phyloP scores from a whole-genome alignment of 2,329 filamentous ascomycete species.

The Monosporascus sp. region DNA sequence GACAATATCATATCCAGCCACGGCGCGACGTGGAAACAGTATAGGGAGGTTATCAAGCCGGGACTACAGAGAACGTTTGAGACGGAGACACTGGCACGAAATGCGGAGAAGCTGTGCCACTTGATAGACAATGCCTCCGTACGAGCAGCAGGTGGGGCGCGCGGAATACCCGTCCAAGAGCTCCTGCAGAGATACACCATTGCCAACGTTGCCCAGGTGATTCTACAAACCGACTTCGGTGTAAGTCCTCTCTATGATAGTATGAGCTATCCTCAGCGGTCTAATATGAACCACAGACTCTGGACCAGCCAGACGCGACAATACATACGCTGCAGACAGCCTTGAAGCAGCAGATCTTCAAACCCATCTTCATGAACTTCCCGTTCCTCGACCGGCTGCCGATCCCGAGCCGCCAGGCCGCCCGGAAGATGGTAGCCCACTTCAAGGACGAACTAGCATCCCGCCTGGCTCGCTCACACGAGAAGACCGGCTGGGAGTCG shows the following conservation, averaged over 20 bases:
- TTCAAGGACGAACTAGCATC: constrained; percentile 21
- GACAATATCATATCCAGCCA: constrained; percentile 26
- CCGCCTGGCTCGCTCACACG: background rate
- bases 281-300: constrained; percentile 10
- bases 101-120: constrained; percentile 16
- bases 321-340: constrained; percentile 19
- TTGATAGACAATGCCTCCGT: too few relatives aligned
- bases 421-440: constrained; percentile 18
- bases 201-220: constrained; percentile 29
- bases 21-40: constrained; percentile 11
- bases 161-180: constrained; percentile 25
- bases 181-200: constrained; percentile 31
- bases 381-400: constrained; percentile 24
- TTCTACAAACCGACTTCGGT: constrained; percentile 21
- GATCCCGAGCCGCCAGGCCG: constrained; percentile 21
- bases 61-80: constrained; percentile 19
- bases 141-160: constrained; percentile 7
- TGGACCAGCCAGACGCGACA: constrained; percentile 13
- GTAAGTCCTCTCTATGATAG: constrained; percentile 6
- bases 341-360: constrained; percentile 29
- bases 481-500: too few relatives aligned
- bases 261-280: background rate
- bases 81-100: constrained; percentile 13
- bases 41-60: constrained; percentile 24
- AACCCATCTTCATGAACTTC: constrained; percentile 30